These are phyloP conservation scores for Elongisporangium prolatum DNA, from an alignment of 352 stramenopile species.

Conservation along the genomic window DNA sequence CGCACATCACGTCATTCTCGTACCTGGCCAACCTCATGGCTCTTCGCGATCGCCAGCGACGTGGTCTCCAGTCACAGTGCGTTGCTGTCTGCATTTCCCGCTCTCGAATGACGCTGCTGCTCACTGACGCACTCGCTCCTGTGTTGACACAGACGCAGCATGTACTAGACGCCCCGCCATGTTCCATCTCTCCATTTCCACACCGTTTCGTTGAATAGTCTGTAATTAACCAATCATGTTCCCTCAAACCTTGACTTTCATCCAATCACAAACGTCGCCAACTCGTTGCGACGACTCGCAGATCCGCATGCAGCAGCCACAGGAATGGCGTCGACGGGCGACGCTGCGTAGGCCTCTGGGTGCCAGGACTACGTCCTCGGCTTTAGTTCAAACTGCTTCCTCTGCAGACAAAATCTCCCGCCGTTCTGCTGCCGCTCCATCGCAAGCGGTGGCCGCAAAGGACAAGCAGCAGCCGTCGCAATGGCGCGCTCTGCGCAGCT, in stretches of 20 bases:
- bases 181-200: constrained; percentile 9
- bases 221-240: constrained; percentile 5
- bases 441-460: neutral
- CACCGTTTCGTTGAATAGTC: neutral
- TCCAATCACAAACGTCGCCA: constrained; percentile 4
- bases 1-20: constrained; percentile 46
- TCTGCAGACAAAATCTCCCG: constrained; percentile 9
- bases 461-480: constrained; percentile 23
- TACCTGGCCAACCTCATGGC: constrained; percentile 52
- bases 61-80: constrained; percentile 20
- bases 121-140: constrained; percentile 1
- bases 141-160: constrained; percentile 25
- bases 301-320: constrained; percentile 4
- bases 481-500: constrained; percentile 70
- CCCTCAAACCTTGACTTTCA: constrained; percentile 7
- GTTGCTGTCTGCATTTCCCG: constrained; percentile 4
- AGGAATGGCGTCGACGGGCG: constrained; percentile 12
- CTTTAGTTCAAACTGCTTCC: constrained; percentile 4
- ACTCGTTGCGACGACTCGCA: constrained; percentile 5
- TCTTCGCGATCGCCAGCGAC: constrained; percentile 33
- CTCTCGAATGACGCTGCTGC: neutral
- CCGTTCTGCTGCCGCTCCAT: neutral
- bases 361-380: neutral
- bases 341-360: neutral
- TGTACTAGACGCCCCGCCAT: constrained; percentile 25